A percentile compares a stretch with the other conserved stretches of the same genome.
Conservation (phyloP, 306 rosid species). For the Cucurbita pepo region DNA sequence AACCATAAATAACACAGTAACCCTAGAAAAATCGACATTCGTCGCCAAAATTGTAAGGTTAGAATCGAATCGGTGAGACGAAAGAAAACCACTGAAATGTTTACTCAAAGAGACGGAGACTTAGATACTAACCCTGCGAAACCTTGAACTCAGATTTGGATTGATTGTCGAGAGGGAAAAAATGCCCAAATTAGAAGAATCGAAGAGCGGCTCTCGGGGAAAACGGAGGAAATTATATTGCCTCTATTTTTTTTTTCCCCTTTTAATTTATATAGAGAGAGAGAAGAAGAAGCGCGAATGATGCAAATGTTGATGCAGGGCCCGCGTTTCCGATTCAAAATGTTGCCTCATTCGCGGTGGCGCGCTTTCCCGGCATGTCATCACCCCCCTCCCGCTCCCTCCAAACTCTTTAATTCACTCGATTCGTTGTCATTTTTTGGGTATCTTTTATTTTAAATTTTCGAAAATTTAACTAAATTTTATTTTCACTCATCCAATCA, state of each 20-base stretch:
- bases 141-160: not conserved
- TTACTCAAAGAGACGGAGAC: not conserved
- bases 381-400: not conserved
- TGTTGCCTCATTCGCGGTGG: not conserved
- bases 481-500: too few relatives aligned
- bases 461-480: too few relatives aligned
- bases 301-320: not conserved
- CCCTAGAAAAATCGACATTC: not conserved
- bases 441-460: too few relatives aligned
- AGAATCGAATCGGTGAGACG: not conserved
- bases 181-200: not conserved
- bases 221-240: not conserved
- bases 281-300: not conserved
- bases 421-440: too few relatives aligned
- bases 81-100: not conserved
- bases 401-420: not conserved
- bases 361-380: constrained; percentile 2
- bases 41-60: too few relatives aligned
- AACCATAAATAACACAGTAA: not conserved
- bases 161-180: not conserved
- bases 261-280: not conserved
- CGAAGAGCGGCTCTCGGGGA: not conserved
- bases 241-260: too few relatives aligned
- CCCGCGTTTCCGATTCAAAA: constrained; percentile 4
- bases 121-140: not conserved